A percentile compares a stretch with the other conserved stretches of the same genome.
These are phyloP conservation scores for Colletotrichum sp. DNA, from an alignment of 2,329 filamentous ascomycete species.

Conservation along the genomic window DNA sequence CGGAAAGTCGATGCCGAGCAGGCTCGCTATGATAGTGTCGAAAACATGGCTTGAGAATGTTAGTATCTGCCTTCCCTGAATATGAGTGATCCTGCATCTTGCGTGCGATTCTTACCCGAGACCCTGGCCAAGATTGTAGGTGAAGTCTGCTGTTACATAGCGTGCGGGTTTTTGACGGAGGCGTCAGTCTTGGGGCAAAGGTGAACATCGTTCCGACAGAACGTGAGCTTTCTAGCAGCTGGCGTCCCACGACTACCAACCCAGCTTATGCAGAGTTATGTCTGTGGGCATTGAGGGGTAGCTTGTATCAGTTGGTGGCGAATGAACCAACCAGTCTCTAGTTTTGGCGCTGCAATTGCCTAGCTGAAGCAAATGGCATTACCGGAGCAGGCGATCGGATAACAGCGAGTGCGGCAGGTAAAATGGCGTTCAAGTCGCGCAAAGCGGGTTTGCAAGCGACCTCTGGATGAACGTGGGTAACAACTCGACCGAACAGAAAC, in stretches of 20 bases:
- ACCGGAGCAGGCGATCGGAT: background rate
- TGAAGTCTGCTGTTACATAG: background rate
- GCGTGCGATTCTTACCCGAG: background rate
- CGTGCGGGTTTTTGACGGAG: background rate
- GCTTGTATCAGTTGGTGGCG: background rate
- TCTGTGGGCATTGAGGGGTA: background rate
- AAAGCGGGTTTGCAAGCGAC: background rate
- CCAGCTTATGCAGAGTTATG: background rate
- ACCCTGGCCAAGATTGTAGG: background rate
- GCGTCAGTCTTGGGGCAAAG: background rate
- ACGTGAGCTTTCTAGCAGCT: background rate
- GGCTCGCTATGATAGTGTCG: background rate
- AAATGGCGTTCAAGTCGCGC: background rate
- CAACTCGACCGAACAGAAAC: background rate
- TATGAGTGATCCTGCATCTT: background rate
- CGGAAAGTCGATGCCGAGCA: slow-evolving; percentile 61
- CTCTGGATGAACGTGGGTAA: background rate
- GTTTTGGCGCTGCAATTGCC: background rate
- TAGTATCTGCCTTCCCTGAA: background rate
- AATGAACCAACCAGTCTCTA: background rate
- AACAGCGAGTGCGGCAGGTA: background rate
- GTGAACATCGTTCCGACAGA: background rate
- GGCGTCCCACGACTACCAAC: background rate
- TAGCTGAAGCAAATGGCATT: background rate
- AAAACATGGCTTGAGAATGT: background rate